Percentiles rank a stretch among this genome's conserved stretches.
Conservation (phyloP, 202 grass and related monocot species). For the Setaria viridis region DNA sequence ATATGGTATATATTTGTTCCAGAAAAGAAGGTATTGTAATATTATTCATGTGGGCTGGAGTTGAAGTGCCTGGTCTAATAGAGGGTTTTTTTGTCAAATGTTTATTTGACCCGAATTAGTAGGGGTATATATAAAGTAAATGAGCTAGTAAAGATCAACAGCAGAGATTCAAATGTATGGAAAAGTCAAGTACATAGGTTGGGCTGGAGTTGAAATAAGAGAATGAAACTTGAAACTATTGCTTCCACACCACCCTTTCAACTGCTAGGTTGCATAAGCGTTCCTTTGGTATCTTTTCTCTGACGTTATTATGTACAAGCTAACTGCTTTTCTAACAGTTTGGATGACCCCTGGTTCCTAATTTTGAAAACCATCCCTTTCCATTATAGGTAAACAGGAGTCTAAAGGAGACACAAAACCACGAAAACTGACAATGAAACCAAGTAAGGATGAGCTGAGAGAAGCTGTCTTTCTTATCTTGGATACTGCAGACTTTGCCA, state of each 20-base stretch:
- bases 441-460: constrained; percentile 62
- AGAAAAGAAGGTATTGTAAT: neutral
- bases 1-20: neutral
- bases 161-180: neutral
- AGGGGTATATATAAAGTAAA: neutral
- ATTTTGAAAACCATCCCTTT: constrained; percentile 32
- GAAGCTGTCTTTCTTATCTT: constrained; percentile 58
- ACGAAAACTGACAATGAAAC: constrained; percentile 40
- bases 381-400: constrained; percentile 44
- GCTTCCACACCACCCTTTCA: neutral
- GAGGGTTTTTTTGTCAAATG: neutral
- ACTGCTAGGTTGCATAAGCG: neutral
- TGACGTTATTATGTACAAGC: neutral
- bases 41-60: constrained; percentile 1
- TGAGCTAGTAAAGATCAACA: neutral
- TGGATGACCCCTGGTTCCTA: constrained; percentile 12
- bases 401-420: constrained; percentile 42
- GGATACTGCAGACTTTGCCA: constrained; percentile 52
- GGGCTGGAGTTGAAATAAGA: neutral
- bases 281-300: neutral
- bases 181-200: neutral
- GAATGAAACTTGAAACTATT: neutral
- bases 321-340: constrained; percentile 14
- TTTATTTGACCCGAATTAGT: neutral
- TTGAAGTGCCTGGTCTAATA: neutral